Base-by-base conservation (phyloP, 2,329 filamentous ascomycete genomes). In the Trichoderma aggressivum region DNA sequence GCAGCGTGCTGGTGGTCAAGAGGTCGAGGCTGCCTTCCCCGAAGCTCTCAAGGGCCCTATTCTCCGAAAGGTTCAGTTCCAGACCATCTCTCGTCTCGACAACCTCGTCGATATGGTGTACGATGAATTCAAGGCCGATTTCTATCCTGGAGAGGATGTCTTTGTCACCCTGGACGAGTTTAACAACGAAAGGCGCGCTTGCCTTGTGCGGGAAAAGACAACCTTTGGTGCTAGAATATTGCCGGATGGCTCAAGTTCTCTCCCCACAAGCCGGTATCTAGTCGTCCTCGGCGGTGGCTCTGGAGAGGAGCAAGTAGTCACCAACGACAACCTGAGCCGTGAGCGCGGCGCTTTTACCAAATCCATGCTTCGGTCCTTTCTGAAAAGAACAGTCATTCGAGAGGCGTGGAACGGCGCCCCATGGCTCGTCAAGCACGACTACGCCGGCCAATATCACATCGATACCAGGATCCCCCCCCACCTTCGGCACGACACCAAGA, bases 351-450 rank as follows among this genome's bases (percentile, higher is more conserved):
- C 93, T 60, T 99, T 98, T 79, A 98, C 95, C 32, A 98, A 99
- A 82, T 91, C 94, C 62, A 94, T 98, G 80, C 85, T 99, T 53
- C 90, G 95, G 39, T 94, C 94, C 7, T 99, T 98, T 75, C 93
- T 99, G 74, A 97, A 97, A 79, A 94, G 97, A 81, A 96, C 94
- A 0, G 92, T 98, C n/a, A 92, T 91, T 2, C 86, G 95, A 73
- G 96, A 98, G 78, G 89, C 94, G 5, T 98, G 94, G 94, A 95
- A 90, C 72, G 95, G 95, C n/a, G 96, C 96, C 0, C 95, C 96
- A 0, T 99, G 96, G 96, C 84, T 97, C 70, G 95, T 98, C 21
- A 98, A 97, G 82, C 88, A 92, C 43, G 90, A 94, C 68, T 90
- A 97, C 72, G 96, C 96, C 1, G 89, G 89, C 59, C 87, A 91